Percentiles rank a stretch among this genome's conserved stretches.
Evolutionary conservation across 73 alveolate species (phyloP).

Genomic region (Paraurostyla sp.): DNA sequence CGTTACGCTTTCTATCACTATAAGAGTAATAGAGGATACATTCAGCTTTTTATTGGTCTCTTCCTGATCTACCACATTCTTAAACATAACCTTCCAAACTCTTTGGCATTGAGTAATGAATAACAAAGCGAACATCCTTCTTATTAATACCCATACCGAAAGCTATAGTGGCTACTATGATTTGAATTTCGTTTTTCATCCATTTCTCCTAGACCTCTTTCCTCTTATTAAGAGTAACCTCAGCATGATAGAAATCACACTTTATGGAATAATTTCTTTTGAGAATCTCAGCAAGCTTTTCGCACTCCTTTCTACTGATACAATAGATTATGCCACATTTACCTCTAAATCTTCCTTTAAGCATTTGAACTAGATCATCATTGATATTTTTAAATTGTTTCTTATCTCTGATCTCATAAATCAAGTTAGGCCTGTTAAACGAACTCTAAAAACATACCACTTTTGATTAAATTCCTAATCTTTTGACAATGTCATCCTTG

Average conservation of each 20-base stretch:
- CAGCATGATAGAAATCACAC: constrained; percentile 97
- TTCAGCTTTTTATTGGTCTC: constrained; percentile 92
- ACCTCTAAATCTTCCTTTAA: constrained; percentile 73
- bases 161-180: constrained; percentile 99
- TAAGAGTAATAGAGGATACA: constrained; percentile 92
- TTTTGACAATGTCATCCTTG: constrained; percentile 95
- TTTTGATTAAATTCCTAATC: constrained; percentile 84
- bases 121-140: constrained; percentile 98
- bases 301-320: constrained; percentile 94
- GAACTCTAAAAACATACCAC: constrained; percentile 90
- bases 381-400: constrained; percentile 70
- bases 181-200: constrained; percentile 96
- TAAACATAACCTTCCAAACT: constrained; percentile 93
- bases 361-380: constrained; percentile 80
- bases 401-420: constrained; percentile 91
- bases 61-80: constrained; percentile 98
- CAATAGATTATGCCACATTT: constrained; percentile 97
- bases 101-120: constrained; percentile 97
- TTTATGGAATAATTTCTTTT: constrained; percentile 78
- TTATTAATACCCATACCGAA: constrained; percentile 99
- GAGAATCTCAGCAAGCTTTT: constrained; percentile 84
- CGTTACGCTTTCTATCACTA: constrained; percentile 87
- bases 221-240: constrained; percentile 81
- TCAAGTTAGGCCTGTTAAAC: constrained; percentile 94
- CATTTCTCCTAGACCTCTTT: constrained; percentile 90